A percentile compares a stretch with the other conserved stretches of the same genome.
These are phyloP conservation scores for Aureobasidium sp. DNA, from an alignment of 2,329 filamentous ascomycete species.

Conservation along the genomic window DNA sequence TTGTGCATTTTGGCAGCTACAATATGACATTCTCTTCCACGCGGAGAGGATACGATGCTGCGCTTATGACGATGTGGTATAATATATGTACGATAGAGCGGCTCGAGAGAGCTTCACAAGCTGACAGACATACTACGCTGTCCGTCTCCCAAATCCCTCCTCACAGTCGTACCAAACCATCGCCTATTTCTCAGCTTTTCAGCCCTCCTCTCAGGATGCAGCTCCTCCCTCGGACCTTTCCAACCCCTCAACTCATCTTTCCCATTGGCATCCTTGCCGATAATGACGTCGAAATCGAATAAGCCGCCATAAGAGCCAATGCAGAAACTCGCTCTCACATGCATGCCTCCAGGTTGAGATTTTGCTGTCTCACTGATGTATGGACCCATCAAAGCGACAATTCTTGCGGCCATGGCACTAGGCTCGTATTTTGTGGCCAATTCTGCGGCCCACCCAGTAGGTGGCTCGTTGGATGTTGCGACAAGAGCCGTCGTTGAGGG, in stretches of 20 bases:
- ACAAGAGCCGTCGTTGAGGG: conserved; percentile 31
- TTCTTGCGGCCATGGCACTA: conserved; percentile 30
- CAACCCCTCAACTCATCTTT: conserved; percentile 32
- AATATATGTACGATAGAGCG: too few relatives aligned
- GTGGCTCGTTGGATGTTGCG: conserved; percentile 21
- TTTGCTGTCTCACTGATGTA: conserved; percentile 34
- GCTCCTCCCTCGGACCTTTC: conserved; percentile 36
- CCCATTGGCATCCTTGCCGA: conserved; percentile 25
- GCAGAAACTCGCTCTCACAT: conserved; percentile 38
- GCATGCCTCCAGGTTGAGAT: conserved; percentile 30
- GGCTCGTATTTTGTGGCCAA: conserved; percentile 33
- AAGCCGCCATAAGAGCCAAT: conserved; percentile 32
- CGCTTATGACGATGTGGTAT: too few relatives aligned
- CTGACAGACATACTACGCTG: neutral
- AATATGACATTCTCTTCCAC: neutral
- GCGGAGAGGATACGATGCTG: too few relatives aligned
- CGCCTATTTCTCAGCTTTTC: conserved; percentile 33
- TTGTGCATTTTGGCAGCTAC: too few relatives aligned
- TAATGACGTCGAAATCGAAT: conserved; percentile 36
- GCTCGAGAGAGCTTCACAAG: neutral
- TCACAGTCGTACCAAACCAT: conserved; percentile 29
- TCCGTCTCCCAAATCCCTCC: neutral
- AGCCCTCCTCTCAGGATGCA: conserved; percentile 31
- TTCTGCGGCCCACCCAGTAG: conserved; percentile 32
- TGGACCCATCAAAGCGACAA: conserved; percentile 31